Conservation (phyloP, 352 stramenopile genomes). For the Pythium volutum region DNA sequence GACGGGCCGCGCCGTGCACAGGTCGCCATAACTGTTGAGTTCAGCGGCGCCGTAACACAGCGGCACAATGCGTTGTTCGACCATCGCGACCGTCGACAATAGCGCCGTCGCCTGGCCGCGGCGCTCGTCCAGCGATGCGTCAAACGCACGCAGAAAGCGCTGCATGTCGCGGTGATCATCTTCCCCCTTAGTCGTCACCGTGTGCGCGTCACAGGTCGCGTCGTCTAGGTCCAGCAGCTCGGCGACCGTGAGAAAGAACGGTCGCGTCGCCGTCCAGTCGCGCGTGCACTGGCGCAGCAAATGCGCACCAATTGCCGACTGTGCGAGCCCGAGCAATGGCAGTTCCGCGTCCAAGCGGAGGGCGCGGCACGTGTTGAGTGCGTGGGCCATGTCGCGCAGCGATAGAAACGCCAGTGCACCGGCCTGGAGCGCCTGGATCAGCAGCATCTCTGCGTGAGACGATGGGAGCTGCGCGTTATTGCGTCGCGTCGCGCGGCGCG, state of each 20-base stretch:
- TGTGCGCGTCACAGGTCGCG: neutral
- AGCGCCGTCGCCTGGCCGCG: conserved; percentile 14
- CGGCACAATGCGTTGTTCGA: conserved; percentile 8
- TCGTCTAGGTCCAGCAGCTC: conserved; percentile 17
- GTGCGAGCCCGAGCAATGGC: conserved; percentile 10
- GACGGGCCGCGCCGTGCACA: conserved; percentile 20
- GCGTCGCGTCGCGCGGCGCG: neutral
- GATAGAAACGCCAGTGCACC: conserved; percentile 18
- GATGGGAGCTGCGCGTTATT: neutral
- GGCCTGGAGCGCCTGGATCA: conserved; percentile 12
- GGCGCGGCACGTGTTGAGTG: conserved; percentile 13
- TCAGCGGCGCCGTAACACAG: conserved; percentile 15
- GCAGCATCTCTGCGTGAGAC: conserved; percentile 3
- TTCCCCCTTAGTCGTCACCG: neutral
- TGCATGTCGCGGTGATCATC: conserved; percentile 15
- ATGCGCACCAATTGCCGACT: conserved; percentile 1
- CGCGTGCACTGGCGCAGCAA: conserved; percentile 7
- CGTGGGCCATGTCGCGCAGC: conserved; percentile 11
- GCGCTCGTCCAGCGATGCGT: conserved; percentile 7
- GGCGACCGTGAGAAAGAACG: conserved; percentile 4
- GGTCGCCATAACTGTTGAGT: conserved; percentile 18
- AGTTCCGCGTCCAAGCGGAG: conserved; percentile 21
- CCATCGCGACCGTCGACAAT: conserved; percentile 17
- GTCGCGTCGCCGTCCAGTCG: conserved; percentile 11
- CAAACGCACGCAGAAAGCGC: conserved; percentile 9